Evolutionary conservation across 1,284 basidiomycete genomes (phyloP), one percentile per base, ranked within the genome.

Genomic region (Cutaneotrichosporon sp.): DNA sequence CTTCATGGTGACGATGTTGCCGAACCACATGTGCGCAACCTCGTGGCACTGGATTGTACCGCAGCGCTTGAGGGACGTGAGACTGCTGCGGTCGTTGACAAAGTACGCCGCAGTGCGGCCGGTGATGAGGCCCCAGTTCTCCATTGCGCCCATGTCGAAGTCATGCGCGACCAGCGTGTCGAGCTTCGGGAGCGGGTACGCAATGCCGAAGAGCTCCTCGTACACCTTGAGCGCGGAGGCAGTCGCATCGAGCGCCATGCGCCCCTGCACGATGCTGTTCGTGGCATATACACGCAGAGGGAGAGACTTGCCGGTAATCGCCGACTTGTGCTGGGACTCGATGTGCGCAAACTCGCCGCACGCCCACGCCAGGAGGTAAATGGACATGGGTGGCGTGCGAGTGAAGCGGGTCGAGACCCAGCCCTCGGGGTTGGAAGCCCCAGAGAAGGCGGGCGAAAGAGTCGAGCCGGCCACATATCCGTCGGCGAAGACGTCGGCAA

Each of bases 61-160:
- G 47, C 97, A 87, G 25, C 84, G 82, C 79, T 95, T 92, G 83
- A 89, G 91, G 55, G 88, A 89, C n/a, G 81, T 79, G 34, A 94
- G 80, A 68, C 92, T 89, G 9, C 85, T 85, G 68, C 87, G 89
- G 14, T 87, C 86, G 75, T 98, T 91, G 70, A 92, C 84, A 50
- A 97, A 82, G 77, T 92, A 91, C 1, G 88, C 88, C 46, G 83
- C 87, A 1, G 92, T 94, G 55, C 94, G 85, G 25, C 93, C 94
- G 10, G 91, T 97, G 74, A 97, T 97, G 61, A 97, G 82, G 59
- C 94, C 92, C 87, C 91, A 94, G 77, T 97, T 97, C 81, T 97
- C 93, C 93, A 95, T 95, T 2, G 92, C 93, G 56, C 91, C 92
- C 38, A 89, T 88, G 75, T 95, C 93, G 68, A 95, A 95, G 77